Evolutionary conservation across 257 asterid genomes (phyloP).

Genomic region (Jacaranda copaia): DNA sequence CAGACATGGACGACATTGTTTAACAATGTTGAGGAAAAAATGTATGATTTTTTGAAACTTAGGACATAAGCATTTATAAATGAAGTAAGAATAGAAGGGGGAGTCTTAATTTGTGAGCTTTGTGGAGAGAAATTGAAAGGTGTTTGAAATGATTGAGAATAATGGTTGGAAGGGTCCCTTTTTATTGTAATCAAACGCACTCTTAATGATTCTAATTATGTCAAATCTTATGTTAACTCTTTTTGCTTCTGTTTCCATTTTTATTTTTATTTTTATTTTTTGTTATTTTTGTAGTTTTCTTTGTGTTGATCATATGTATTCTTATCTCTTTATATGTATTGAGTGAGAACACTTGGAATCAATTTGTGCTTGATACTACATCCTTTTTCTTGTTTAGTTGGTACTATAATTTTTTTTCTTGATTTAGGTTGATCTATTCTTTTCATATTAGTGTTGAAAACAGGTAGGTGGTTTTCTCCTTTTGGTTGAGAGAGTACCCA

Average conservation of each 20-base stretch:
- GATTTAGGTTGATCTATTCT: neutral
- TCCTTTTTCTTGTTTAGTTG: neutral
- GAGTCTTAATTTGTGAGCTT: neutral
- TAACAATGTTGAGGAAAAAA: neutral
- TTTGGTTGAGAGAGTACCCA: constrained; percentile 31
- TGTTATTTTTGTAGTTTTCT: neutral
- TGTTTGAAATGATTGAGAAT: constrained; percentile 49
- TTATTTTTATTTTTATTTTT: neutral
- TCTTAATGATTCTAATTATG: constrained; percentile 19
- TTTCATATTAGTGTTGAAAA: neutral
- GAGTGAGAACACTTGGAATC: neutral
- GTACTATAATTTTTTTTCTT: neutral
- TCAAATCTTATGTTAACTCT: neutral
- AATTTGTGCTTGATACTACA: neutral
- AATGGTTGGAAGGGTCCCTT: constrained; percentile 42
- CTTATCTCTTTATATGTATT: no score
- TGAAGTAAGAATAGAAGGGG: neutral
- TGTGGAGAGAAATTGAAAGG: constrained; percentile 30
- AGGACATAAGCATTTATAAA: neutral
- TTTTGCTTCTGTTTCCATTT: neutral
- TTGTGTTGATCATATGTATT: no score
- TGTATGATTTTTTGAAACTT: constrained; percentile 10
- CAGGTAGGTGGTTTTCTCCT: neutral
- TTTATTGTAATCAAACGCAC: constrained; percentile 39
- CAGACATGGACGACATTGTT: constrained; percentile 40